Percentiles rank a stretch among this genome's conserved stretches.
These are phyloP conservation scores for Schizosaccharomyces lindneri DNA, from an alignment of 805 yeast genomes.

Conservation along the genomic window DNA sequence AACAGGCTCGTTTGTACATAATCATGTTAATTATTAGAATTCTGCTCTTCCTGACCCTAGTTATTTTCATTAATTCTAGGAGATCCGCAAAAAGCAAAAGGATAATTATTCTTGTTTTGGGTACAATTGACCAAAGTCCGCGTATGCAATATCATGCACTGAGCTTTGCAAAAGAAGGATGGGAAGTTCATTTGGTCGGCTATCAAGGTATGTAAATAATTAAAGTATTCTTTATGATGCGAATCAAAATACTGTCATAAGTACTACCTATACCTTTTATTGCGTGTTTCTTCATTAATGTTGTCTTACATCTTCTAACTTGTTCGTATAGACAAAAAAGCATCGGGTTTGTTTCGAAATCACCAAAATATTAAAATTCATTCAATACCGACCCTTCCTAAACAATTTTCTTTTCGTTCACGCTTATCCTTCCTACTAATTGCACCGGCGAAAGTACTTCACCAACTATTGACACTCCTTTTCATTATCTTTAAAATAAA, in stretches of 20 bases:
- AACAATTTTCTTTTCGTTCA: background rate
- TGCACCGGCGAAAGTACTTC: background rate
- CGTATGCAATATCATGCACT: constrained; percentile 77
- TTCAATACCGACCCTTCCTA: background rate
- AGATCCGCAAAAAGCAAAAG: constrained; percentile 16
- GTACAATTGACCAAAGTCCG: constrained; percentile 88
- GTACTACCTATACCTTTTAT: background rate
- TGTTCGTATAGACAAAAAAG: background rate
- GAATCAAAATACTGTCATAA: background rate
- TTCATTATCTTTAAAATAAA: background rate
- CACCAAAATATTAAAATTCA: background rate
- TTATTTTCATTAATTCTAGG: background rate
- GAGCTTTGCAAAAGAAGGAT: constrained; percentile 44
- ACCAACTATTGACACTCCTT: background rate
- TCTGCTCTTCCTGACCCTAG: background rate
- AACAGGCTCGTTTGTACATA: too few species aligned
- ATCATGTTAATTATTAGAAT: background rate
- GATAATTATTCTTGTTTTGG: constrained; percentile 59
- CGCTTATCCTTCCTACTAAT: background rate
- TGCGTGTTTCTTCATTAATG: background rate
- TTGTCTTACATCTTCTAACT: background rate
- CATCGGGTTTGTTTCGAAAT: background rate
- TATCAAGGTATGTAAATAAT: constrained; percentile 17
- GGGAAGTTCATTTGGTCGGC: constrained; percentile 65
- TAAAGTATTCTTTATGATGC: background rate